These are phyloP conservation scores for Cucumis melo DNA, from an alignment of 306 rosid species.

Conservation along the genomic window DNA sequence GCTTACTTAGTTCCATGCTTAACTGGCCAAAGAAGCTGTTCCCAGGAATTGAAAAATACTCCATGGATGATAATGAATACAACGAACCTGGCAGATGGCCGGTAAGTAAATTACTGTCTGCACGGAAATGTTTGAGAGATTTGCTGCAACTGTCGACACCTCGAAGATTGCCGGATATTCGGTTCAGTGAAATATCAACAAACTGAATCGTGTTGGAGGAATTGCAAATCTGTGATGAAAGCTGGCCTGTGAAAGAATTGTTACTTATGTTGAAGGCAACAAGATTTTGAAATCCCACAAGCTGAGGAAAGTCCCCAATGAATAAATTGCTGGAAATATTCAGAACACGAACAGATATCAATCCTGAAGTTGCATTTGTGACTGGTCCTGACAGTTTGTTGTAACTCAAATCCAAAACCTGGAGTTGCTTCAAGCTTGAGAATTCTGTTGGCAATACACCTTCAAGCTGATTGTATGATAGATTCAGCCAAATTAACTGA, in stretches of 20 bases:
- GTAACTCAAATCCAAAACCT: slow-evolving; percentile 56
- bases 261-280: slow-evolving; percentile 52
- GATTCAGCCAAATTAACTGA: slow-evolving; percentile 39
- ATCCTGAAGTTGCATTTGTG: slow-evolving; percentile 30
- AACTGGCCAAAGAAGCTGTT: slow-evolving; percentile 51
- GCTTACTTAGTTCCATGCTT: slow-evolving; percentile 53
- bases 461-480: slow-evolving; percentile 43
- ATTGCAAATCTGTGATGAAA: slow-evolving; percentile 40
- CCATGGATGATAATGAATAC: slow-evolving; percentile 40
- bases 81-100: slow-evolving; percentile 51
- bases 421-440: slow-evolving; percentile 39
- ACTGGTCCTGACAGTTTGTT: slow-evolving; percentile 44
- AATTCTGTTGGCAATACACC: slow-evolving; percentile 49
- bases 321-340: slow-evolving; percentile 53
- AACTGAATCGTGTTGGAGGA: slow-evolving; percentile 33
- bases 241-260: slow-evolving; percentile 51
- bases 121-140: slow-evolving; percentile 38
- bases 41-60: slow-evolving; percentile 41
- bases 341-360: slow-evolving; percentile 37
- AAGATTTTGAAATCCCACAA: slow-evolving; percentile 31
- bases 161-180: slow-evolving; percentile 39
- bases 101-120: slow-evolving; percentile 35
- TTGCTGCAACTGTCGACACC: slow-evolving; percentile 36
- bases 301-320: slow-evolving; percentile 22
- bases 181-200: slow-evolving; percentile 48